Conservation (phyloP, 2,329 filamentous ascomycete genomes). For the Fragosphaeria purpurea region DNA sequence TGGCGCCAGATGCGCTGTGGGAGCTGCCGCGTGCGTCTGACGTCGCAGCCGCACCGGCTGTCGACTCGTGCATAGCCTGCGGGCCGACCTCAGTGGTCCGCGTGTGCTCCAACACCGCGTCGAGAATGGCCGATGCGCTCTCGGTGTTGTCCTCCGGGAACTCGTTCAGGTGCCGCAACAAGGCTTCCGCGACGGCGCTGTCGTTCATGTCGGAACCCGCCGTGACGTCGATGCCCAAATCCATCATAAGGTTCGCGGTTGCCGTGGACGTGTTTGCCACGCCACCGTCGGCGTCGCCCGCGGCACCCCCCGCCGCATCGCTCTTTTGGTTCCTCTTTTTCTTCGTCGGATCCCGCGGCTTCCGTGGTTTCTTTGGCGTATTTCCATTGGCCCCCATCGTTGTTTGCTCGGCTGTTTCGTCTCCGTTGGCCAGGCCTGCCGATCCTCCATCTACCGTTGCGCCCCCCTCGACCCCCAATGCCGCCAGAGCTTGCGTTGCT, state of each 20-base stretch:
- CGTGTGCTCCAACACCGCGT: constrained; percentile 1
- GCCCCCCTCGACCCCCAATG: neutral
- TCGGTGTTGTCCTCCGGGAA: neutral
- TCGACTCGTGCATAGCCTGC: neutral
- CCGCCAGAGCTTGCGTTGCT: neutral
- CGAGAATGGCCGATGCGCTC: constrained; percentile 4
- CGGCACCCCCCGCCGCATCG: neutral
- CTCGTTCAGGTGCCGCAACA: constrained; percentile 7
- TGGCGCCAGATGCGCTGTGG: neutral
- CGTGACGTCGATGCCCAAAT: neutral
- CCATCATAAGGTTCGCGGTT: neutral
- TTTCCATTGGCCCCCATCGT: neutral
- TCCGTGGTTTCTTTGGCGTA: constrained; percentile 4
- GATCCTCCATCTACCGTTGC: too few relatives aligned
- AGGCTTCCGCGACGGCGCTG: constrained; percentile 1
- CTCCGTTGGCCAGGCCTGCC: too few relatives aligned
- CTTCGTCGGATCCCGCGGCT: neutral
- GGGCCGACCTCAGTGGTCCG: neutral
- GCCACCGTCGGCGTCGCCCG: neutral
- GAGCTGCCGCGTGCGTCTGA: neutral
- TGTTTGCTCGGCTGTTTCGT: neutral
- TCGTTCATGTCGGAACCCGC: neutral
- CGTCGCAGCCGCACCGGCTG: neutral
- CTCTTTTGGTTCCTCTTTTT: neutral
- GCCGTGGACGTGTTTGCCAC: neutral